These are phyloP conservation scores for Chytriomyces hyalinus DNA, from an alignment of 192 early-diverging fungal species.

Conservation along the genomic window DNA sequence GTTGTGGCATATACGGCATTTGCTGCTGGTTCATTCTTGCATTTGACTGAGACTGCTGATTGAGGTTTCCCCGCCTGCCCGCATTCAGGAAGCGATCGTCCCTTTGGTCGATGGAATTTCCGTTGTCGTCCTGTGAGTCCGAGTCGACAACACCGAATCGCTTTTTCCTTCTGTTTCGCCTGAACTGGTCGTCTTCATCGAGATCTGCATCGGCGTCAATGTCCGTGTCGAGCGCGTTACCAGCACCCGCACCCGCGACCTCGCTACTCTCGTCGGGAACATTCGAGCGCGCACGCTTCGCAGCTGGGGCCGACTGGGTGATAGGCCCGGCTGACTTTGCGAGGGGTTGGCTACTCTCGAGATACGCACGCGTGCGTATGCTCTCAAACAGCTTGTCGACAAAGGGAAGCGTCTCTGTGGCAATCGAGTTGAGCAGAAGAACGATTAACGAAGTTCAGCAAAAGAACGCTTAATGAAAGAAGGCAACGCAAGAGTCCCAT, in stretches of 20 bases:
- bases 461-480: background rate
- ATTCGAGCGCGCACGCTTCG: background rate
- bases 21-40: no score
- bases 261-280: no score
- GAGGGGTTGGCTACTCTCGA: constrained; percentile 10
- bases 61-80: no score
- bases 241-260: no score
- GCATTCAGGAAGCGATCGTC: no score
- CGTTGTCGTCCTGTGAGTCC: background rate
- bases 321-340: background rate
- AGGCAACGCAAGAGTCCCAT: constrained; percentile 25
- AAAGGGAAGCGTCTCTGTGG: constrained; percentile 71
- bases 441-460: background rate
- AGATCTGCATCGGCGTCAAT: constrained; percentile 9
- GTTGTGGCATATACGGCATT: background rate
- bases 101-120: no score
- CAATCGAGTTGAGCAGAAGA: constrained; percentile 7
- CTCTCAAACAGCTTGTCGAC: constrained; percentile 65
- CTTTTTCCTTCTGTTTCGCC: constrained; percentile 1
- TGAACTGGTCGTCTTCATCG: constrained; percentile 11
- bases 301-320: background rate
- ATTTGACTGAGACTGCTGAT: no score
- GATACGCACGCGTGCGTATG: constrained; percentile 52
- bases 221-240: background rate
- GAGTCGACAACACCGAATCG: background rate